These are phyloP conservation scores for Metschnikowia lunata DNA, from an alignment of 805 yeast genomes.

Conservation along the genomic window DNA sequence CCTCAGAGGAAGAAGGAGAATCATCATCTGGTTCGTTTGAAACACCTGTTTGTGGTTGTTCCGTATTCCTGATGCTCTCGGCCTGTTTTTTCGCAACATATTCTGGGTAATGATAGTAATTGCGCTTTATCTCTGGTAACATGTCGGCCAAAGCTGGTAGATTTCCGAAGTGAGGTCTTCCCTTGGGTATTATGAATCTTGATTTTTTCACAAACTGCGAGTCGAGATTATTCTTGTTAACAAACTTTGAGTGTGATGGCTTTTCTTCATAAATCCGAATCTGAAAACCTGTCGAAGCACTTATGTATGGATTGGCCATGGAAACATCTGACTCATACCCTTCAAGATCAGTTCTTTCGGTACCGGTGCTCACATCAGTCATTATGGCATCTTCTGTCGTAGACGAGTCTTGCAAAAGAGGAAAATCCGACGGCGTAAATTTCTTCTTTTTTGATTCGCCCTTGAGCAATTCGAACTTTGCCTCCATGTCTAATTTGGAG, in stretches of 20 bases:
- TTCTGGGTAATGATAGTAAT: conserved; percentile 31
- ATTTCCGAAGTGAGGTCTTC: conserved; percentile 36
- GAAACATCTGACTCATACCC: conserved; percentile 48
- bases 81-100: conserved; percentile 4
- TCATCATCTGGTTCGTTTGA: neutral
- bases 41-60: neutral
- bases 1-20: neutral
- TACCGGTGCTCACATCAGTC: conserved; percentile 12
- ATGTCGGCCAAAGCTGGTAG: conserved; percentile 32
- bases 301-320: conserved; percentile 47
- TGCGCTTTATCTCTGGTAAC: conserved; percentile 26
- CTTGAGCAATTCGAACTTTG: conserved; percentile 21
- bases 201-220: neutral
- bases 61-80: neutral
- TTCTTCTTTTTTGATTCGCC: conserved; percentile 11
- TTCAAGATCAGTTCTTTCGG: neutral
- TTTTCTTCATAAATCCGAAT: conserved; percentile 35
- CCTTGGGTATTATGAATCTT: conserved; percentile 4
- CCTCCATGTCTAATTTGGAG: conserved; percentile 21
- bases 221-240: neutral
- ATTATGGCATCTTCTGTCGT: conserved; percentile 15
- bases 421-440: conserved; percentile 31
- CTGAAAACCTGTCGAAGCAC: conserved; percentile 47
- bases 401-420: conserved; percentile 20
- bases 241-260: neutral